These are phyloP conservation scores for Dryadomyces quercivorus DNA, from an alignment of 2,329 filamentous ascomycete genomes.

Conservation along the genomic window DNA sequence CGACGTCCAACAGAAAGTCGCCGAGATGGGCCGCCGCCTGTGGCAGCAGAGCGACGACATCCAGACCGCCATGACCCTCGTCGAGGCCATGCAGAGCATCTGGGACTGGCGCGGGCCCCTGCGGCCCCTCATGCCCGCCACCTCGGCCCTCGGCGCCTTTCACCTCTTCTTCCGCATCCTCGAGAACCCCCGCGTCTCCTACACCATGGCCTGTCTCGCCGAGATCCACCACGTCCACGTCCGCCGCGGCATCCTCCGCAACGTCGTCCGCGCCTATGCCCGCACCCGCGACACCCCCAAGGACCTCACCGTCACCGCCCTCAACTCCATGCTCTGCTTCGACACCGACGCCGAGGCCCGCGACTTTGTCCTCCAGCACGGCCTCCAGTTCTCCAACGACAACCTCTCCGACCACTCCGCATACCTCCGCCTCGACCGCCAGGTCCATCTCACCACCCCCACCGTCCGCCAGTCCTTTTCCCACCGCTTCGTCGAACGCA, in stretches of 20 bases:
- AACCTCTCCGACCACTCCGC: conserved; percentile 28
- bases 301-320: conserved; percentile 43
- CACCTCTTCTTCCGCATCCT: conserved; percentile 49
- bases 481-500: conserved; percentile 43
- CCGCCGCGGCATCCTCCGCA: conserved; percentile 44
- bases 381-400: conserved; percentile 35
- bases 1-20: conserved; percentile 40
- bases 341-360: conserved; percentile 56
- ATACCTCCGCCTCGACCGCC: no score
- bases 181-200: conserved; percentile 43
- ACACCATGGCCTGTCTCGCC: conserved; percentile 58
- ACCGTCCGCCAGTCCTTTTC: conserved; percentile 45
- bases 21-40: conserved; percentile 40
- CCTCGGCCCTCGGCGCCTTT: conserved; percentile 35
- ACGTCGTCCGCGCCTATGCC: conserved; percentile 41
- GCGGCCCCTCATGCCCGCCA: conserved; percentile 33
- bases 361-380: conserved; percentile 48
- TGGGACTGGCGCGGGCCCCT: conserved; percentile 45
- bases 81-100: conserved; percentile 48
- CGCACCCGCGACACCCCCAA: conserved; percentile 44
- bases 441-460: conserved; percentile 30
- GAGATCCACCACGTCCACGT: conserved; percentile 54
- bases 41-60: conserved; percentile 27
- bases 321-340: conserved; percentile 51
- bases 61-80: conserved; percentile 47